Evolutionary conservation across 202 grass and related monocot genomes (phyloP).

Genomic region (Saccharum hybrid): DNA sequence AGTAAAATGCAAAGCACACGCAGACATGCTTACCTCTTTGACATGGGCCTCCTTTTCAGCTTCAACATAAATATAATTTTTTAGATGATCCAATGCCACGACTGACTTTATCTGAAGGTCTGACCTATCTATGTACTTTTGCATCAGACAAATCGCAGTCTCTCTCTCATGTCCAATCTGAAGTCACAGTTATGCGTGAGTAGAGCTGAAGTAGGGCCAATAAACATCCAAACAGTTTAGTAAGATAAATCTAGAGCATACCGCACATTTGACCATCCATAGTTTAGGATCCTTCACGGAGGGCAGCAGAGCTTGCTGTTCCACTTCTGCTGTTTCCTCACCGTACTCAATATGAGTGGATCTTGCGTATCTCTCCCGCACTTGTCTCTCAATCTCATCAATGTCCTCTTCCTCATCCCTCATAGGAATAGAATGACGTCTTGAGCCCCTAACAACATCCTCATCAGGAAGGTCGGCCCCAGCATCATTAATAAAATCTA

Average conservation of each 20-base stretch:
- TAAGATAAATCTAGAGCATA: slow-evolving; percentile 46
- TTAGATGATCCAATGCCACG: slow-evolving; percentile 91
- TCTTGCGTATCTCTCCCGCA: slow-evolving; percentile 86
- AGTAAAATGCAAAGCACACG: slow-evolving; percentile 23
- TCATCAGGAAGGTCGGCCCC: slow-evolving; percentile 85
- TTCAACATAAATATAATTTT: slow-evolving; percentile 99
- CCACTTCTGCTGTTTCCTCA: slow-evolving; percentile 92
- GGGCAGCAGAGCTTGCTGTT: slow-evolving; percentile 92
- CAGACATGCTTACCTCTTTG: slow-evolving; percentile 68
- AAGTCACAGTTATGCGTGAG: slow-evolving; percentile 49
- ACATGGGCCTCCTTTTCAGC: slow-evolving; percentile 98
- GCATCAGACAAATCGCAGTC: slow-evolving; percentile 90
- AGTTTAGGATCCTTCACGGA: slow-evolving; percentile 98
- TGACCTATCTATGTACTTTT: slow-evolving; percentile 82
- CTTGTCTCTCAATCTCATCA: slow-evolving; percentile 91
- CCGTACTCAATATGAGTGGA: slow-evolving; percentile 84
- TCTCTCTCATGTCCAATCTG: slow-evolving; percentile 96
- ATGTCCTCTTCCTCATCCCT: slow-evolving; percentile 96
- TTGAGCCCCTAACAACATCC: slow-evolving; percentile 59
- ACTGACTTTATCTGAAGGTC: slow-evolving; percentile 95
- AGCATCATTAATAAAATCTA: slow-evolving; percentile 93
- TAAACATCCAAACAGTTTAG: slow-evolving; percentile 8
- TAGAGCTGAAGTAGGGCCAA: slow-evolving; percentile 24
- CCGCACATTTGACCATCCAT: slow-evolving; percentile 99
- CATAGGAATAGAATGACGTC: slow-evolving; percentile 69